Percentiles rank a stretch among this genome's conserved stretches.
Conservation (phyloP, 176 grass and related monocot species). For the Oryza officinalis region DNA sequence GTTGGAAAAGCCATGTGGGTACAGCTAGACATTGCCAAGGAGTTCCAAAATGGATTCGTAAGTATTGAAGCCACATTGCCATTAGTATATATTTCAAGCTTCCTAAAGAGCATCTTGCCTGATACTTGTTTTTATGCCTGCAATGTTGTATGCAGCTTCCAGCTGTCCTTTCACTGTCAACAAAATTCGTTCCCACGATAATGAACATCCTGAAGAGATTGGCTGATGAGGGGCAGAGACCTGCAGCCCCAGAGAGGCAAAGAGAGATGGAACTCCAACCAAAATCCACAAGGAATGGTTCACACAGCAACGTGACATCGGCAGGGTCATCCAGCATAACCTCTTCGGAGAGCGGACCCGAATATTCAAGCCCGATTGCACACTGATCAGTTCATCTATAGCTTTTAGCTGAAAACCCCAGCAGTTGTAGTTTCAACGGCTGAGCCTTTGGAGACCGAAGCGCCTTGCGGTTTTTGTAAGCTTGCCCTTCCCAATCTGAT, state of each 20-base stretch:
- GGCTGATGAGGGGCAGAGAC: slow-evolving; percentile 74
- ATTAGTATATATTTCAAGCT: slow-evolving; percentile 10
- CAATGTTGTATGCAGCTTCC: slow-evolving; percentile 56
- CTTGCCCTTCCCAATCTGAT: slow-evolving; percentile 36
- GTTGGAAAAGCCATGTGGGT: slow-evolving; percentile 94
- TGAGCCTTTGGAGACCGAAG: slow-evolving; percentile 38
- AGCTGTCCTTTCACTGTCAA: slow-evolving; percentile 80
- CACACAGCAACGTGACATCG: slow-evolving; percentile 57
- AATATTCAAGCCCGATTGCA: slow-evolving; percentile 60
- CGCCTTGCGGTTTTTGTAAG: slow-evolving; percentile 40
- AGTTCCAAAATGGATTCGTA: slow-evolving; percentile 88
- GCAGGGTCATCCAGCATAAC: slow-evolving; percentile 70
- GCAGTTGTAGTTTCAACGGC: slow-evolving; percentile 28
- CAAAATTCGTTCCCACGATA: slow-evolving; percentile 92
- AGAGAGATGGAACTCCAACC: slow-evolving; percentile 59
- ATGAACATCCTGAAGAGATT: slow-evolving; percentile 96
- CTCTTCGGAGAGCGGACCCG: slow-evolving; percentile 50
- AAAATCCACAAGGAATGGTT: slow-evolving; percentile 63
- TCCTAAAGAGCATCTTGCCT: slow-evolving; percentile 3
- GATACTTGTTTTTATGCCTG: slow-evolving; percentile 22
- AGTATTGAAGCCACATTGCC: slow-evolving; percentile 38
- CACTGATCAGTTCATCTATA: slow-evolving; percentile 51
- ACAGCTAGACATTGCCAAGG: slow-evolving; percentile 74
- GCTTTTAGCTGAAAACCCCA: slow-evolving; percentile 30
- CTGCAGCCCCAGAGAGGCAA: slow-evolving; percentile 53